Conservation (phyloP, 352 stramenopile genomes). For the Phytophthora cryptogea region DNA sequence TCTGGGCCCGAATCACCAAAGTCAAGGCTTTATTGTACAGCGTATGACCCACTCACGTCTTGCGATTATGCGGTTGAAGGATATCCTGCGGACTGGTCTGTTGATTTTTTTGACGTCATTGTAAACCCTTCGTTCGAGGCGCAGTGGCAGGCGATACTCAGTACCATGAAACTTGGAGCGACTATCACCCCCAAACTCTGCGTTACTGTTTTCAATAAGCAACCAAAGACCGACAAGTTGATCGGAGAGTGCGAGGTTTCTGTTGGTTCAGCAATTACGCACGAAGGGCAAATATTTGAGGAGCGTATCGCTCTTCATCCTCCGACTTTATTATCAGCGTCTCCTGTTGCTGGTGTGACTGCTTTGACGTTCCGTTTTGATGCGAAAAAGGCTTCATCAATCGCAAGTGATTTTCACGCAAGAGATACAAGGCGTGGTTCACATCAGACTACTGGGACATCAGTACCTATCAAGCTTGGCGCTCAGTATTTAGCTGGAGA, state of each 20-base stretch:
- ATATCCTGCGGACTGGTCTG: constrained; percentile 57
- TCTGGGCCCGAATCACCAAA: constrained; percentile 20
- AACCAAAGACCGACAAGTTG: constrained; percentile 67
- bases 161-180: constrained; percentile 53
- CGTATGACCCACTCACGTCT: constrained; percentile 80
- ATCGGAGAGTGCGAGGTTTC: constrained; percentile 80
- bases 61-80: constrained; percentile 80
- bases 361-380: constrained; percentile 69
- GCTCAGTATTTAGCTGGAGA: constrained; percentile 36
- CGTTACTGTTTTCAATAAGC: constrained; percentile 74
- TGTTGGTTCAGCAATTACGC: constrained; percentile 66
- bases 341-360: constrained; percentile 38
- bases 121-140: constrained; percentile 52
- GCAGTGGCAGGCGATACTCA: constrained; percentile 57
- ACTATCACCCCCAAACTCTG: constrained; percentile 72
- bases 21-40: constrained; percentile 75
- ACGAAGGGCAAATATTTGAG: constrained; percentile 76
- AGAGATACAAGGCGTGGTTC: background rate
- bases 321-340: constrained; percentile 20
- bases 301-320: constrained; percentile 60
- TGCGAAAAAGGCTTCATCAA: constrained; percentile 40
- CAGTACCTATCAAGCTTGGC: constrained; percentile 26
- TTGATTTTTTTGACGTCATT: constrained; percentile 69
- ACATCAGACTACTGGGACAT: constrained; percentile 11
- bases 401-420: background rate